Percentiles rank a stretch among this genome's conserved stretches.
These are phyloP conservation scores for Ustilago crameri DNA, from an alignment of 1,284 basidiomycete species.

Conservation along the genomic window DNA sequence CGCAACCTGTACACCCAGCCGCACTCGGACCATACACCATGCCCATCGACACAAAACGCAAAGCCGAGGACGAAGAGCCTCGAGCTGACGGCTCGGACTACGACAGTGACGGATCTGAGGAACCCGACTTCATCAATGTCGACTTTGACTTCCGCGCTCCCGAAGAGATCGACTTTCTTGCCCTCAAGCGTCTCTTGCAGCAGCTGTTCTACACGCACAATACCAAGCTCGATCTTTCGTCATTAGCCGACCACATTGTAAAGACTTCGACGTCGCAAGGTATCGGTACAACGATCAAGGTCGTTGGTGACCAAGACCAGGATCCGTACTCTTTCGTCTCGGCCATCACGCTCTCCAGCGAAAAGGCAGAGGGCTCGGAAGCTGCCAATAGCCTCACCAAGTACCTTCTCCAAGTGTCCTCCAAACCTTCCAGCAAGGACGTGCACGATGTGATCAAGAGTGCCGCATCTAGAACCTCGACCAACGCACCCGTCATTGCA, in stretches of 20 bases:
- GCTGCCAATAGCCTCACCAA: constrained; percentile 34
- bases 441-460: constrained; percentile 45
- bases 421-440: constrained; percentile 36
- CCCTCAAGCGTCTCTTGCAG: constrained; percentile 62
- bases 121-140: constrained; percentile 65
- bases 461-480: constrained; percentile 32
- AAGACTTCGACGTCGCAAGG: constrained; percentile 38
- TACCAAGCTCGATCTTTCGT: constrained; percentile 52
- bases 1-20: background rate
- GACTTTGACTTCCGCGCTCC: constrained; percentile 65
- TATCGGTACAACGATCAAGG: constrained; percentile 64
- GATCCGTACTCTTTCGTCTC: constrained; percentile 66
- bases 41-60: constrained; percentile 45
- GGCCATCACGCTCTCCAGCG: constrained; percentile 40
- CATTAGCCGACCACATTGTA: constrained; percentile 52
- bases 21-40: constrained; percentile 8
- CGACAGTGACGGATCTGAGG: constrained; percentile 44
- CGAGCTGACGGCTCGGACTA: constrained; percentile 42
- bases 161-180: constrained; percentile 59
- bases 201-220: constrained; percentile 67
- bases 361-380: constrained; percentile 17
- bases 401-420: constrained; percentile 44
- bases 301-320: constrained; percentile 60
- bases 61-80: constrained; percentile 45
- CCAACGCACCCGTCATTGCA: constrained; percentile 41